Base-by-base conservation (phyloP, 1,139 yeast genomes). In the Chernovozyma aurita region DNA sequence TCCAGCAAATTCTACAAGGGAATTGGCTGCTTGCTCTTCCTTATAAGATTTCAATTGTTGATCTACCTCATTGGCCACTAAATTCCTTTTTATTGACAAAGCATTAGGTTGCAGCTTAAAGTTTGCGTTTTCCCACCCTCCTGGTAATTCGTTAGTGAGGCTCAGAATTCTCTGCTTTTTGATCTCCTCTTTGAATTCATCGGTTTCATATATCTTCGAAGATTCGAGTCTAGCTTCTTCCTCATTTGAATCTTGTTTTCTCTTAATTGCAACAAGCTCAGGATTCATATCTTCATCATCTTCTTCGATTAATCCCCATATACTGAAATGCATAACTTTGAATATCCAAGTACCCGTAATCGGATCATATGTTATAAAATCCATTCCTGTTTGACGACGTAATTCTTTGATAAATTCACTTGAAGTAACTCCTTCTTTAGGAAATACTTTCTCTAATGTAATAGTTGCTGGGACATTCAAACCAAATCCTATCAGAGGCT, bases 281-380 rank as follows among this genome's bases (percentile, higher is more conserved):
- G 55, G 40, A 33, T 59, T 58, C 12, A 16, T 37, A 49, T 35
- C 31, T 61, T 61, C 39, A 40, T 78, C 82, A 30, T 75, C 79
- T 20, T 79, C 85, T 40, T 82, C 88, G 16, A 82, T 72, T 32
- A 92, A 62, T 3, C 97, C 97, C 96, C 97, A 92, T 5, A 84
- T 76, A 62, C 96, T 87, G 52, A 92, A 92, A 63, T 92, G 98
- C 45, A 84, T 80, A 1, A 92, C 97, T 48, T 70, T 76, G 58
- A 87, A 88, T 0, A 84, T 79, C 88, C 92, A 88, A 6, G 74
- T 60, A 18, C 85, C 85, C n/a, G 78, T 75, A 17, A 78, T 69
- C 1, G 88, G 90, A 49, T 84, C 90, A 53, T 82, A 88, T 3
- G 90, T 80, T 8, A 88, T 66, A 54, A 83, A 86, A 42, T 82